Evolutionary conservation across 2,329 filamentous ascomycete genomes (phyloP).

Genomic region (Ramularia endophylla): DNA sequence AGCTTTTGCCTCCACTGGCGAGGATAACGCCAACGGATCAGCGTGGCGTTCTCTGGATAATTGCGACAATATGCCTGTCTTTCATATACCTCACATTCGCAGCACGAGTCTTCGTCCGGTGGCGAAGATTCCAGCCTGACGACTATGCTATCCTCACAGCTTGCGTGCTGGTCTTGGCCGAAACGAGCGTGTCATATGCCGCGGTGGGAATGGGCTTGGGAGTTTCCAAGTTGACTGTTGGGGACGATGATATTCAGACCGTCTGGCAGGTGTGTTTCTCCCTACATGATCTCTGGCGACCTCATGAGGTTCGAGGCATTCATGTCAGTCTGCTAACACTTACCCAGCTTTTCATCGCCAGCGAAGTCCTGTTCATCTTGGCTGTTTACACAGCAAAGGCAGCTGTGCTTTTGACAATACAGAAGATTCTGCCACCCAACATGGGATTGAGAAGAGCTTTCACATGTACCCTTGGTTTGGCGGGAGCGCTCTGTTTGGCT

Average conservation of each 20-base stretch:
- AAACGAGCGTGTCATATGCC: constrained; percentile 6
- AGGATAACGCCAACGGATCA: constrained; percentile 7
- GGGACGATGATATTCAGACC: not conserved
- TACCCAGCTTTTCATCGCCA: constrained; percentile 11
- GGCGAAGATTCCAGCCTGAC: constrained; percentile 11
- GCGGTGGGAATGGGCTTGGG: constrained; percentile 11
- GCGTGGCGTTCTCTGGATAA: constrained; percentile 11
- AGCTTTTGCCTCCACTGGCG: constrained; percentile 11
- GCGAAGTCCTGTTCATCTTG: constrained; percentile 9
- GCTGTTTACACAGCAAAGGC: constrained; percentile 9
- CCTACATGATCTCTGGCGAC: no score
- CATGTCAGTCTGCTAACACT: not conserved
- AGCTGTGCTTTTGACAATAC: constrained; percentile 11
- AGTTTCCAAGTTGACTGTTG: not conserved
- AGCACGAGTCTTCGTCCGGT: constrained; percentile 10
- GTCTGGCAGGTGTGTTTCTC: constrained; percentile 9
- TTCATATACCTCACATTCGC: constrained; percentile 11
- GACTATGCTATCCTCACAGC: constrained; percentile 10
- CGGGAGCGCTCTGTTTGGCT: constrained; percentile 4
- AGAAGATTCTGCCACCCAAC: constrained; percentile 8
- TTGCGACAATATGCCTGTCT: constrained; percentile 10
- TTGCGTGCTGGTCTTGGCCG: constrained; percentile 9
- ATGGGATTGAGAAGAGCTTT: constrained; percentile 10
- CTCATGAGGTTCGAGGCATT: no score
- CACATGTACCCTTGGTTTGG: constrained; percentile 6